Evolutionary conservation across 140 eudicot genomes (phyloP).

Genomic region (Erigeron philadelphicus): DNA sequence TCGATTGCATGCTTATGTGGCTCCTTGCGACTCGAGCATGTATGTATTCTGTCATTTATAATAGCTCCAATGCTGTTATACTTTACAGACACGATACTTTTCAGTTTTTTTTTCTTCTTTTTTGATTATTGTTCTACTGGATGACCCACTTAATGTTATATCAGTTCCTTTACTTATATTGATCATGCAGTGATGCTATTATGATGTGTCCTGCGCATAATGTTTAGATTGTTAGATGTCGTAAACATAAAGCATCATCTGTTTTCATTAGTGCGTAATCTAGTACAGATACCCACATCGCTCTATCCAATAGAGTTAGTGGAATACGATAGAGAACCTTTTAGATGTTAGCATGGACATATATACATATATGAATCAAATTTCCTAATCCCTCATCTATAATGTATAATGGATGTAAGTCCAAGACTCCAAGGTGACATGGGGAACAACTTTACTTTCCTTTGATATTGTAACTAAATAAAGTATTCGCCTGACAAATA

Average conservation of each 20-base stretch:
- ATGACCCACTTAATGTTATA: not conserved
- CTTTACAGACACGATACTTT: not conserved
- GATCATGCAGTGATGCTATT: not conserved
- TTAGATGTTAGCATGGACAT: not conserved
- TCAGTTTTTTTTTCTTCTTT: slow-evolving; percentile 7
- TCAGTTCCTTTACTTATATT: not conserved
- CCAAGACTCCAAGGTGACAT: not conserved
- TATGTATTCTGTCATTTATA: slow-evolving; percentile 28
- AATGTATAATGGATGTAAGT: not conserved
- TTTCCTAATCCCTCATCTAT: not conserved
- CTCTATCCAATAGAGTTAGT: not conserved
- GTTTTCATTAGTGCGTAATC: not conserved
- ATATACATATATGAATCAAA: not conserved
- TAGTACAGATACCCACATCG: not conserved
- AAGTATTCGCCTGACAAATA: not conserved
- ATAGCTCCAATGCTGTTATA: not conserved
- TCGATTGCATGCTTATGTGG: slow-evolving; percentile 88
- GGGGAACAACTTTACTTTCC: not conserved
- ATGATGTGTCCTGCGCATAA: not conserved
- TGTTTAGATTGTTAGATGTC: not conserved
- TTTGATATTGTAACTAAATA: not conserved
- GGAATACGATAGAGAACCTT: not conserved
- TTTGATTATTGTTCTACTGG: not conserved
- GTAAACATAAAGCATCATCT: not conserved
- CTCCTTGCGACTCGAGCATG: slow-evolving; percentile 89